These are phyloP conservation scores for Globisporangium yorkense DNA, from an alignment of 352 stramenopile species.

Conservation along the genomic window DNA sequence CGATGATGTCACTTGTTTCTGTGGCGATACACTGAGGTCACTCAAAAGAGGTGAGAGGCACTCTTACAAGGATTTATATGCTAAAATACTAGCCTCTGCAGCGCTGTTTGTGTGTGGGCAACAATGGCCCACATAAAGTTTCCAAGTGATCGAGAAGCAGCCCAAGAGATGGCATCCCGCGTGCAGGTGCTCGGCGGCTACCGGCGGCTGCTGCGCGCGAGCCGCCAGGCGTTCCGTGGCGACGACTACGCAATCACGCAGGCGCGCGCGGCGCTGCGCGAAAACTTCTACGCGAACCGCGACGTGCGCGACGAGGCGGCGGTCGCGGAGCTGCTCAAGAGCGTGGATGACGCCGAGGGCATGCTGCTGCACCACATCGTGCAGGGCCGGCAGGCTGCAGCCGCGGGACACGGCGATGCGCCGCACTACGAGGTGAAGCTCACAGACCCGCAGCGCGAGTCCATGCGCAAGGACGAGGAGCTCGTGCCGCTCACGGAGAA, in stretches of 20 bases:
- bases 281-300: constrained; percentile 63
- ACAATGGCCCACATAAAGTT: background rate
- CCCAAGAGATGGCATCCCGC: constrained; percentile 16
- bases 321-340: constrained; percentile 55
- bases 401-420: constrained; percentile 14
- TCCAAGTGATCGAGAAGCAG: background rate
- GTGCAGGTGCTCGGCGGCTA: constrained; percentile 70
- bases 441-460: constrained; percentile 65
- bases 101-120: too few species aligned
- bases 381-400: constrained; percentile 52
- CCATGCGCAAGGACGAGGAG: constrained; percentile 84
- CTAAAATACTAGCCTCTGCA: background rate
- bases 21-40: background rate
- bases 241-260: constrained; percentile 61
- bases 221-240: constrained; percentile 62
- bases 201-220: constrained; percentile 67
- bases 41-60: background rate
- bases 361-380: constrained; percentile 88
- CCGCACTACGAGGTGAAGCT: constrained; percentile 70
- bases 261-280: constrained; percentile 48
- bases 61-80: background rate
- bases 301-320: constrained; percentile 47
- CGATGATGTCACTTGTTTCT: constrained; percentile 3
- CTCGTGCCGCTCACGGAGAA: constrained; percentile 73
- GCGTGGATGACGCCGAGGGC: constrained; percentile 72